Conservation (phyloP, 495 filamentous ascomycete species). For the Tuber calosporum region DNA sequence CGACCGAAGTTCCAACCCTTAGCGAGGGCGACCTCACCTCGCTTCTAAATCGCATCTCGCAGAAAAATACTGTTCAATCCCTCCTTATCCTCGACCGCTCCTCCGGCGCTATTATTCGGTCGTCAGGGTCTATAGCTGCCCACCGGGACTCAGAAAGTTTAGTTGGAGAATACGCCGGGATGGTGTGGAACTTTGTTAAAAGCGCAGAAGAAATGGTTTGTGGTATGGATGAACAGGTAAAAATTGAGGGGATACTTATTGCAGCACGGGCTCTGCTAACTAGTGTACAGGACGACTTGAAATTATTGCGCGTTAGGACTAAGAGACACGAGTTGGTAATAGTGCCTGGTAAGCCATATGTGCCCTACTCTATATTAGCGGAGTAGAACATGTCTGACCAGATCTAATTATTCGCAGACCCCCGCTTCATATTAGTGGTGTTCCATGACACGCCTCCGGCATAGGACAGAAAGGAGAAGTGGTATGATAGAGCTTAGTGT, state of each 20-base stretch:
- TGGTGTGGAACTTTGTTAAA: conserved; percentile 41
- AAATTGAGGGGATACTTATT: neutral
- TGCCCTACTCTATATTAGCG: neutral
- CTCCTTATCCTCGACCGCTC: conserved; percentile 36
- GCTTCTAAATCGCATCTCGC: conserved; percentile 37
- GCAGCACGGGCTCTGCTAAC: conserved; percentile 6
- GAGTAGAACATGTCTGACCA: neutral
- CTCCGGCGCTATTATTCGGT: conserved; percentile 37
- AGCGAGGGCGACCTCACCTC: conserved; percentile 36
- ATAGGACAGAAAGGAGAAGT: conserved; percentile 6
- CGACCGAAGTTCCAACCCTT: conserved; percentile 22
- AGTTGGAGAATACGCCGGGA: conserved; percentile 36
- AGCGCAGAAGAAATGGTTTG: conserved; percentile 38
- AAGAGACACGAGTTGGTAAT: conserved; percentile 55
- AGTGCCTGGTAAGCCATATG: conserved; percentile 46
- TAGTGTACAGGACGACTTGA: conserved; percentile 31
- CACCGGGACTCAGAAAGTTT: conserved; percentile 35
- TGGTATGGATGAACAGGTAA: conserved; percentile 38
- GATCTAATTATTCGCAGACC: conserved; percentile 15
- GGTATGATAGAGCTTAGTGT: conserved; percentile 2
- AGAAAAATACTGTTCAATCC: conserved; percentile 37
- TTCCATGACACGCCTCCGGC: conserved; percentile 40
- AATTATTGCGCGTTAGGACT: conserved; percentile 40
- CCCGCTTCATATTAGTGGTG: conserved; percentile 38
- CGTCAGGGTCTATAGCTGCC: conserved; percentile 37